A percentile compares a stretch with the other conserved stretches of the same genome.
Evolutionary conservation across 805 yeast species (phyloP).

Genomic region (Clavispora vitiphila): DNA sequence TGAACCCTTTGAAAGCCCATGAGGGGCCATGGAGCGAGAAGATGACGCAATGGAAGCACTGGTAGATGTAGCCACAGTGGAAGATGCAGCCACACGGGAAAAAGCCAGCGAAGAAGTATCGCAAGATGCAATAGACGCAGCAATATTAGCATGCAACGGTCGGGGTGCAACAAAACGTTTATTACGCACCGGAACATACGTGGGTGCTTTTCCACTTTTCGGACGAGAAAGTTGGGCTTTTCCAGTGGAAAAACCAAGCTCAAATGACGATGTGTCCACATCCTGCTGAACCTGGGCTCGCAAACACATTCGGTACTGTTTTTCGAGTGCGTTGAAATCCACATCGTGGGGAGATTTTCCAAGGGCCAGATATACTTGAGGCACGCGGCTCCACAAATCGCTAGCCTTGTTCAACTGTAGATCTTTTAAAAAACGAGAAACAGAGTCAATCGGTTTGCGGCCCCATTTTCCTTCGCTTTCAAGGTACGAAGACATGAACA

Average conservation of each 20-base stretch:
- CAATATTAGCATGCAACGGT: not conserved
- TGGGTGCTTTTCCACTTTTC: constrained; percentile 4
- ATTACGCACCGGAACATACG: constrained; percentile 4
- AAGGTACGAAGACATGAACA: constrained; percentile 40
- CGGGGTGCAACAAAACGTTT: not conserved
- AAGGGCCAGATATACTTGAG: not conserved
- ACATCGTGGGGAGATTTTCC: not conserved
- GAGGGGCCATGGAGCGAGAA: no score
- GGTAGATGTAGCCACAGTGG: not conserved
- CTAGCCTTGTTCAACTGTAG: constrained; percentile 3
- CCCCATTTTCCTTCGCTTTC: constrained; percentile 17
- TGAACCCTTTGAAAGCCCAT: no score
- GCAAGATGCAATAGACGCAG: no score
- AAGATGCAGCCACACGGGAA: no score
- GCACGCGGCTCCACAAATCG: constrained; percentile 3
- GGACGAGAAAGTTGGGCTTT: not conserved
- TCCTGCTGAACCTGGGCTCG: constrained; percentile 8
- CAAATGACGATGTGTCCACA: constrained; percentile 3
- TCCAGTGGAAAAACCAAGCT: constrained; percentile 1
- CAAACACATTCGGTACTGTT: constrained; percentile 12
- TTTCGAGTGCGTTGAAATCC: not conserved
- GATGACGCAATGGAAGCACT: not conserved
- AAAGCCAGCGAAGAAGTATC: no score
- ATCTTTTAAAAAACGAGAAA: constrained; percentile 25
- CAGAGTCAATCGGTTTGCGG: constrained; percentile 15